These are phyloP conservation scores for Podaxis sp. DNA, from an alignment of 768 basidiomycete genomes.

Conservation along the genomic window DNA sequence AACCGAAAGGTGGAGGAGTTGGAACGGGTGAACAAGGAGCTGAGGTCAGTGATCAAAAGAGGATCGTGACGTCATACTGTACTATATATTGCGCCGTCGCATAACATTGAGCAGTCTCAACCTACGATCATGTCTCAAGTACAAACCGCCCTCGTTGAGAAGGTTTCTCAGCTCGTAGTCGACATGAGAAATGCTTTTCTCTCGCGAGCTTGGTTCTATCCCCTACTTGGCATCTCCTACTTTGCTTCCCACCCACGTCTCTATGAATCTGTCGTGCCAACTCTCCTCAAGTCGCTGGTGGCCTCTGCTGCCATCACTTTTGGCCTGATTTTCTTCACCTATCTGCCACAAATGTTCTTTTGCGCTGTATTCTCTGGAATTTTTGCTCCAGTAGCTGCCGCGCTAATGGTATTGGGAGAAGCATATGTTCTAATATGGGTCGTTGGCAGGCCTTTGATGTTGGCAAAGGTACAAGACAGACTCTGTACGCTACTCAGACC, in stretches of 20 bases:
- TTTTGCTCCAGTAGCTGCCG: conserved; percentile 56
- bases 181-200: conserved; percentile 31
- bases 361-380: conserved; percentile 65
- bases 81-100: conserved; percentile 15
- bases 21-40: conserved; percentile 67
- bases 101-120: neutral
- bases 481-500: conserved; percentile 31
- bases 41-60: conserved; percentile 54
- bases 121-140: conserved; percentile 18
- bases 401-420: conserved; percentile 44
- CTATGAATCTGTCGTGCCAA: conserved; percentile 33
- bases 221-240: conserved; percentile 36
- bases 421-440: conserved; percentile 37
- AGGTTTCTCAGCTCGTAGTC: conserved; percentile 19
- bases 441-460: conserved; percentile 35
- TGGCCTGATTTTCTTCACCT: conserved; percentile 57
- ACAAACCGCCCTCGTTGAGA: conserved; percentile 17
- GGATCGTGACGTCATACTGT: conserved; percentile 24
- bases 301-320: conserved; percentile 39
- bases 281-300: conserved; percentile 37
- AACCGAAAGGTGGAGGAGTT: conserved; percentile 66
- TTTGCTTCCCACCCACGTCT: conserved; percentile 36
- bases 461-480: conserved; percentile 35
- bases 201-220: conserved; percentile 39
- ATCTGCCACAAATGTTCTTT: conserved; percentile 65